A percentile compares a stretch with the other conserved stretches of the same genome.
phyloP scores from a whole-genome alignment of 1,284 basidiomycete species.

The Cutaneotrichosporon cavernicola region DNA sequence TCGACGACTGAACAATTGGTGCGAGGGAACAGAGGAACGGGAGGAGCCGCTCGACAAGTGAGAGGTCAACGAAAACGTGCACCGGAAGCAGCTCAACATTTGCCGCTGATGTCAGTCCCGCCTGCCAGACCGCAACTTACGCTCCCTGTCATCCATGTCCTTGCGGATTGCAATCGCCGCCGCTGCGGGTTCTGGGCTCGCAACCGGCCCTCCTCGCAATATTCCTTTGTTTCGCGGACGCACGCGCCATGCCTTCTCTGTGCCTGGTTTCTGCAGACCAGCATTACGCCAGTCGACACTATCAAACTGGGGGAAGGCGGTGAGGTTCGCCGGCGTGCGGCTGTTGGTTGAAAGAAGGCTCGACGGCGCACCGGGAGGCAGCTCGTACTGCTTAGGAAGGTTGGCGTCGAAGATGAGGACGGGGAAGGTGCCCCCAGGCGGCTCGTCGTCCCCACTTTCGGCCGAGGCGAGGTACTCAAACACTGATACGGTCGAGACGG shows the following conservation, averaged over 20 bases:
- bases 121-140: conserved; percentile 20
- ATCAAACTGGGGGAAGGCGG: conserved; percentile 45
- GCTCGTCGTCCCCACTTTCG: conserved; percentile 23
- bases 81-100: conserved; percentile 58
- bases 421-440: conserved; percentile 46
- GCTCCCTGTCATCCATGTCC: conserved; percentile 18
- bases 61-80: conserved; percentile 73
- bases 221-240: conserved; percentile 37
- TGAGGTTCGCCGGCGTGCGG: conserved; percentile 15
- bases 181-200: conserved; percentile 18
- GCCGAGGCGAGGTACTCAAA: conserved; percentile 43
- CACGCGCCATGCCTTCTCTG: conserved; percentile 47
- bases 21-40: conserved; percentile 41
- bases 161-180: conserved; percentile 31
- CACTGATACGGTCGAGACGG: conserved; percentile 33
- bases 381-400: conserved; percentile 45
- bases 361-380: conserved; percentile 28
- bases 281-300: conserved; percentile 49
- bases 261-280: conserved; percentile 30
- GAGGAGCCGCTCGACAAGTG: conserved; percentile 54
- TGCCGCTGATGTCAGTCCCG: conserved; percentile 24
- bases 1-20: conserved; percentile 29
- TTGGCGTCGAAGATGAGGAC: conserved; percentile 50
- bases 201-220: conserved; percentile 29
- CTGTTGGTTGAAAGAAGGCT: conserved; percentile 15